Evolutionary conservation across 345 rosid species (phyloP), one percentile per base, ranked within the genome.

Genomic region (Eucalyptus cloeziana): DNA sequence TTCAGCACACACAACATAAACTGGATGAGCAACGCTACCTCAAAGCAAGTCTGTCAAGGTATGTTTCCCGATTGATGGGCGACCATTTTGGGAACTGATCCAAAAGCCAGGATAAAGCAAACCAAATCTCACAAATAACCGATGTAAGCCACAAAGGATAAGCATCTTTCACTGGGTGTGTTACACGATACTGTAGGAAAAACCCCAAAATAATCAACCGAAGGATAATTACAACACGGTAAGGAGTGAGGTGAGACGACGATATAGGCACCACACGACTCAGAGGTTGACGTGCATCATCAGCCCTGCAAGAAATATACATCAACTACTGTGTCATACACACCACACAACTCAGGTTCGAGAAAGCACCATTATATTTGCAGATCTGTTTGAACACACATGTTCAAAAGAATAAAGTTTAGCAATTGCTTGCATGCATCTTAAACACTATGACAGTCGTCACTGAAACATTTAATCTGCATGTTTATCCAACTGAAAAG

Each of bases 31-130:
- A 40, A 76, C 27, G 1, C 16, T 76, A 96, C 99, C 99, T 96
- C 89, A 98, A 88, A 87, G 97, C 94, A 44, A 98, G 98, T 93
- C 99, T 95, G 92, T 98, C 99, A 67, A 98, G 97, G 91, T 91
- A 97, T 37, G 99, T 98, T 94, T 98, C 99, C n/a, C 99, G 97
- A 92, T 98, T 98, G 89, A 97, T 91, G 71, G 99, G 99, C 89
- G 40, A 94, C 99, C 99, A 98, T 90, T 98, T 98, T 86, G 99
- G 99, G 92, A 98, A 97, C 94, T 98, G 99, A 94, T 98, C 99
- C 90, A 98, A 94, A 90, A 98, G 97, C 99, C 99, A 98, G 50
- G 99, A 98, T 92, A 97, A 93, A 79, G 99, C 99, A 95, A 98
- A 98, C 99, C 99, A 97, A 93, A 98, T 94, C 98, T 98, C 99